phyloP scores from a whole-genome alignment of 352 stramenopile species.

The Pythium guiyangense region DNA sequence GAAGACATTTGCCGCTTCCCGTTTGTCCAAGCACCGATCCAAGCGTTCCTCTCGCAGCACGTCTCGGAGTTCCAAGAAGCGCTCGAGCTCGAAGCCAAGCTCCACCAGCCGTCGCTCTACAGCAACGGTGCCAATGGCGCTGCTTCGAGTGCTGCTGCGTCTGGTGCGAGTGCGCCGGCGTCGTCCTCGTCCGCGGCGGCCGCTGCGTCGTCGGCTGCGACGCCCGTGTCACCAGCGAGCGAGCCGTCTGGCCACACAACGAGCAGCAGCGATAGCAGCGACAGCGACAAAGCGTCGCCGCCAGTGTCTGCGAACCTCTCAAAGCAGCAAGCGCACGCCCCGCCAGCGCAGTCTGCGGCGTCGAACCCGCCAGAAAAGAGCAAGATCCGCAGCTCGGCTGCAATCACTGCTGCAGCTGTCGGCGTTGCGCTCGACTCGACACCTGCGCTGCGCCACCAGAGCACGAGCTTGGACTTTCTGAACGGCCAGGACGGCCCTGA shows the following conservation, averaged over 20 bases:
- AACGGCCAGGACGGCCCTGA: constrained; percentile 21
- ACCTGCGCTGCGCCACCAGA: constrained; percentile 22
- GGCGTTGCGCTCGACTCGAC: constrained; percentile 44
- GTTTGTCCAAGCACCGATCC: constrained; percentile 81
- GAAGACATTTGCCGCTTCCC: constrained; percentile 88
- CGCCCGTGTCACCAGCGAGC: constrained; percentile 30
- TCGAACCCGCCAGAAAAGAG: constrained; percentile 16
- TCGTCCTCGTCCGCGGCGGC: not conserved
- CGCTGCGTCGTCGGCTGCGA: not conserved
- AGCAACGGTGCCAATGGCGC: constrained; percentile 10
- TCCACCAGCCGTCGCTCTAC: constrained; percentile 79
- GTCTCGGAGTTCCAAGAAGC: constrained; percentile 84
- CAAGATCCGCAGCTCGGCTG: constrained; percentile 47
- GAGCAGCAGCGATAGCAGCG: constrained; percentile 19
- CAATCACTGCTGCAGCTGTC: constrained; percentile 43
- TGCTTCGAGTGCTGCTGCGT: not conserved
- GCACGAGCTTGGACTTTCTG: constrained; percentile 29
- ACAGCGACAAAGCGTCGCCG: constrained; percentile 33
- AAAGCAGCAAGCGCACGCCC: not conserved
- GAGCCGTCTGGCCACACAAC: not conserved
- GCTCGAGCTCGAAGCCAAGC: constrained; percentile 81
- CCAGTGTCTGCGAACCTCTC: constrained; percentile 20
- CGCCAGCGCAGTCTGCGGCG: constrained; percentile 37
- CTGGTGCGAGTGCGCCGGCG: not conserved
- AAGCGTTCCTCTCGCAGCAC: constrained; percentile 82